Conservation (phyloP, 208 protist genomes). For the Crithidia expoeki region DNA sequence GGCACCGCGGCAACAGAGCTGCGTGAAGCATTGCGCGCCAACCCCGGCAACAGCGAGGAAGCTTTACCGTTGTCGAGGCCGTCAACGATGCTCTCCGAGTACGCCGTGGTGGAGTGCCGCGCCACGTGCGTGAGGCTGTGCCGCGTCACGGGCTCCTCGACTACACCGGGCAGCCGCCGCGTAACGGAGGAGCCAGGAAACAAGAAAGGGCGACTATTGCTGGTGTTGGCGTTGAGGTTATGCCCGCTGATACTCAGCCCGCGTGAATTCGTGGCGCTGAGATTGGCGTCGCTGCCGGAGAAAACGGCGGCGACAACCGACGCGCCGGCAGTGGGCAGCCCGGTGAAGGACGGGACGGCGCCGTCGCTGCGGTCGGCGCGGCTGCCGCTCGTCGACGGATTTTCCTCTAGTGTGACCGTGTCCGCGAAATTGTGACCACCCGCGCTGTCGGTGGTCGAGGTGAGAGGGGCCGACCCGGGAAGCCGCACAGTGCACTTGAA, state of each 20-base stretch:
- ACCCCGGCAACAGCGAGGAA: conserved; percentile 1
- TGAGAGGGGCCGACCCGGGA: background rate
- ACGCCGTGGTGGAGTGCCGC: conserved; percentile 1
- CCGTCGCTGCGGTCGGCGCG: conserved; percentile 20
- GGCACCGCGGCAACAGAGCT: conserved; percentile 1
- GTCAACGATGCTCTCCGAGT: background rate
- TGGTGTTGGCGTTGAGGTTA: conserved; percentile 3
- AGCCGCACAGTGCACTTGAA: conserved; percentile 28
- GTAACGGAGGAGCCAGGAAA: background rate
- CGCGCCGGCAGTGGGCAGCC: background rate
- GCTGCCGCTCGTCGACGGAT: conserved; percentile 9
- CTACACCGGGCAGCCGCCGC: background rate
- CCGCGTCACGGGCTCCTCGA: conserved; percentile 1
- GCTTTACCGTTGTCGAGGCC: background rate
- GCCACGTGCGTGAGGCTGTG: conserved; percentile 3
- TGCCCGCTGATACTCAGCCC: conserved; percentile 7
- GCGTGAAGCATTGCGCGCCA: conserved; percentile 1
- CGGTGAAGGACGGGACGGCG: conserved; percentile 18
- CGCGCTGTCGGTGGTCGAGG: background rate
- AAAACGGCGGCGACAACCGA: conserved; percentile 4
- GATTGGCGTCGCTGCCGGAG: conserved; percentile 7
- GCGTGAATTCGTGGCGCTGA: conserved; percentile 10
- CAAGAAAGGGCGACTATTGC: background rate
- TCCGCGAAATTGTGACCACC: background rate
- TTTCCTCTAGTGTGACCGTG: conserved; percentile 6